These are phyloP conservation scores for Lactarius evosmus DNA, from an alignment of 768 basidiomycete genomes.

Conservation along the genomic window DNA sequence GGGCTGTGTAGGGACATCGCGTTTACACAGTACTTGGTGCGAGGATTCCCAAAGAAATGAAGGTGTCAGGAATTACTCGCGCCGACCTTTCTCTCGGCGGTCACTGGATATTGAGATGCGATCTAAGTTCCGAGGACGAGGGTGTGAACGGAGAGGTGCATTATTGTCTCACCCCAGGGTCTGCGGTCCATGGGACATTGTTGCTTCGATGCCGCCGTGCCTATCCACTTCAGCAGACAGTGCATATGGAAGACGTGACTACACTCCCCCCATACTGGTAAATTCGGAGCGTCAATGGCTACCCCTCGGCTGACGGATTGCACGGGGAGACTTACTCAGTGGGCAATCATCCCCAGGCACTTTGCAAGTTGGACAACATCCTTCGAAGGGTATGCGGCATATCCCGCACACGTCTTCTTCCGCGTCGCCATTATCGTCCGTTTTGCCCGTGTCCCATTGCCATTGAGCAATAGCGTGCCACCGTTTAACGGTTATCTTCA, in stretches of 20 bases:
- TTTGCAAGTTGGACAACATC: constrained; percentile 94
- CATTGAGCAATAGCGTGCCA: constrained; percentile 90
- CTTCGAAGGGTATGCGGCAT: constrained; percentile 88
- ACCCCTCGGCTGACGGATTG: not conserved
- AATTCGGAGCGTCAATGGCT: not conserved
- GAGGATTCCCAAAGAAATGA: no score
- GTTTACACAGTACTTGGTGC: not conserved
- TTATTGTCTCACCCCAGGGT: constrained; percentile 70
- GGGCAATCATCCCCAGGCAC: constrained; percentile 96
- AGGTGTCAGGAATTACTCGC: constrained; percentile 19
- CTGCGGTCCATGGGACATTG: constrained; percentile 99
- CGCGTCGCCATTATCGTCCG: constrained; percentile 52
- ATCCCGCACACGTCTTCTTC: constrained; percentile 79
- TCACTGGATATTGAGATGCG: constrained; percentile 37
- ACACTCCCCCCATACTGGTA: constrained; percentile 93
- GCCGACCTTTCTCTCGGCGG: constrained; percentile 52
- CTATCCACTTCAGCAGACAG: constrained; percentile 95
- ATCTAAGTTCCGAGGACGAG: not conserved
- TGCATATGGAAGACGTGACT: constrained; percentile 99
- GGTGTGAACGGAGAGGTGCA: not conserved
- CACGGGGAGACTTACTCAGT: constrained; percentile 54
- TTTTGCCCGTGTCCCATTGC: constrained; percentile 67
- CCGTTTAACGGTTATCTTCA: constrained; percentile 81
- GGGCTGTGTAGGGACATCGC: not conserved
- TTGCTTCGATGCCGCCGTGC: constrained; percentile 82